Percentiles rank a stretch among this genome's conserved stretches.
These are phyloP conservation scores for Pisolithus thermaeus DNA, from an alignment of 1,284 basidiomycete species.

Conservation along the genomic window DNA sequence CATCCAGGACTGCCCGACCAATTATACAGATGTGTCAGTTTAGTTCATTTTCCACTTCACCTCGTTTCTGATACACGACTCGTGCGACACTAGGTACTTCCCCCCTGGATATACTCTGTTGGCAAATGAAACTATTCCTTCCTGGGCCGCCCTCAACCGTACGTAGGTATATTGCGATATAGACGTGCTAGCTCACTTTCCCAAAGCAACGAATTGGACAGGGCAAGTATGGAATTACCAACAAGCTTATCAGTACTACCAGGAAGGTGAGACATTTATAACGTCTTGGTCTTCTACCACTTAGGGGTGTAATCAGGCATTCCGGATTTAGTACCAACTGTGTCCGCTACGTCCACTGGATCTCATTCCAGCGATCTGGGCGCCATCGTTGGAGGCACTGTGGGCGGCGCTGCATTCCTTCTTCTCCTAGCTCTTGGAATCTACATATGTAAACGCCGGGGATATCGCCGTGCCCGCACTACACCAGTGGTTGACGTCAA, in stretches of 20 bases:
- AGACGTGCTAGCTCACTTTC: not conserved
- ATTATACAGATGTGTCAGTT: constrained; percentile 16
- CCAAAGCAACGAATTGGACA: constrained; percentile 16
- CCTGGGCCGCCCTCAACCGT: constrained; percentile 24
- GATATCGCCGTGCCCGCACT: not conserved
- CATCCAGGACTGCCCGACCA: constrained; percentile 12
- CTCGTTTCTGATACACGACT: not conserved
- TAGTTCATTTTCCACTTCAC: not conserved
- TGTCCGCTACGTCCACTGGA: not conserved
- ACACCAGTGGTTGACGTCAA: not conserved
- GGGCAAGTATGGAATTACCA: constrained; percentile 10
- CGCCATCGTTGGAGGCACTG: constrained; percentile 18
- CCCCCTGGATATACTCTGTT: constrained; percentile 16
- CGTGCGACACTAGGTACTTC: constrained; percentile 12
- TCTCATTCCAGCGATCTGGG: constrained; percentile 8
- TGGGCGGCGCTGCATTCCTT: constrained; percentile 15
- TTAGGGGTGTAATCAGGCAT: constrained; percentile 4
- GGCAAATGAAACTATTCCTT: constrained; percentile 18
- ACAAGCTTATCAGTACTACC: constrained; percentile 10
- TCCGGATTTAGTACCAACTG: constrained; percentile 9
- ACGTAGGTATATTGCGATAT: constrained; percentile 1
- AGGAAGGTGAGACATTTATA: constrained; percentile 3
- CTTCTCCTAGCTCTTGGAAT: constrained; percentile 15
- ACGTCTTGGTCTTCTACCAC: no score
- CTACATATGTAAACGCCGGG: constrained; percentile 15